phyloP scores from a whole-genome alignment of 345 rosid genomes.

The Eucalyptus guilfoylei region DNA sequence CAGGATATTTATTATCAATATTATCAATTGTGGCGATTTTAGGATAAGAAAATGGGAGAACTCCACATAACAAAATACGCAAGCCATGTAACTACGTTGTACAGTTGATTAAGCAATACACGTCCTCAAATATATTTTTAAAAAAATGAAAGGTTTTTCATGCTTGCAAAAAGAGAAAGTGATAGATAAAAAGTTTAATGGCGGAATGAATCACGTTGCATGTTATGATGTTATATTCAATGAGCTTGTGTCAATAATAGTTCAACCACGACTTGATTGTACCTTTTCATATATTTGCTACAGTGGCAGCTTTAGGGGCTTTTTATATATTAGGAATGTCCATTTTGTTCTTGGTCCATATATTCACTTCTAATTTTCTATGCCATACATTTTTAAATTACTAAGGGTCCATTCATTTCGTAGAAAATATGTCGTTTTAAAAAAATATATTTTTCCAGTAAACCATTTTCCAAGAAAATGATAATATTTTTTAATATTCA shows the following conservation, averaged over 20 bases:
- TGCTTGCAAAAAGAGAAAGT: background rate
- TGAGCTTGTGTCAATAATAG: too few relatives aligned
- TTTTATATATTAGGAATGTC: too few relatives aligned
- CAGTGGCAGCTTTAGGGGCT: too few relatives aligned
- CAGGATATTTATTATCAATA: background rate
- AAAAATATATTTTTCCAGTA: fast-evolving
- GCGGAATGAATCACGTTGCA: background rate
- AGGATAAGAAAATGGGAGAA: background rate
- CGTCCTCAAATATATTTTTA: background rate
- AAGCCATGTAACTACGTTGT: background rate
- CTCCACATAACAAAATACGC: background rate
- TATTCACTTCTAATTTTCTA: too few relatives aligned
- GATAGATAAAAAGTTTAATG: background rate
- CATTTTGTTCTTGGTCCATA: too few relatives aligned
- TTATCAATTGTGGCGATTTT: background rate
- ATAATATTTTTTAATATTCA: fast-evolving
- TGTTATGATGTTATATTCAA: background rate
- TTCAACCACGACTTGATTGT: too few relatives aligned
- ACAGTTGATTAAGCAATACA: background rate
- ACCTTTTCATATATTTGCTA: too few relatives aligned
- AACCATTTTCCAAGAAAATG: fast-evolving
- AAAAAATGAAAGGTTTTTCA: background rate
- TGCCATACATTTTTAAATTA: too few relatives aligned
- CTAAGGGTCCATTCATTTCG: fast-evolving
- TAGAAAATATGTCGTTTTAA: fast-evolving